A percentile compares a stretch with the other conserved stretches of the same genome.
phyloP scores from a whole-genome alignment of 257 asterid genomes.

The Salvia splendens region DNA sequence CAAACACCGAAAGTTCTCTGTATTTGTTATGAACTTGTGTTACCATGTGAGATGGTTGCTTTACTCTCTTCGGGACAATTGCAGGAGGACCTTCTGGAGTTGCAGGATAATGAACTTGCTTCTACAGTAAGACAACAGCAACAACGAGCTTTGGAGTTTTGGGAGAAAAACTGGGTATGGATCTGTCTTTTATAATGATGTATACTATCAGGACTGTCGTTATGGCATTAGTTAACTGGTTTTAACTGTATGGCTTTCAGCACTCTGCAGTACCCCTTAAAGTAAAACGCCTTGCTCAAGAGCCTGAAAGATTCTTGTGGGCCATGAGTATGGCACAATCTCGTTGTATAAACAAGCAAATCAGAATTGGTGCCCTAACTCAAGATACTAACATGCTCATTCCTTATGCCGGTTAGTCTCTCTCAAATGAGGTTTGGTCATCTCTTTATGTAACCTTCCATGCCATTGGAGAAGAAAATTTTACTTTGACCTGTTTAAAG shows the following conservation, averaged over 20 bases:
- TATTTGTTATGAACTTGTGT: slow-evolving; percentile 17
- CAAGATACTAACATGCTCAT: slow-evolving; percentile 87
- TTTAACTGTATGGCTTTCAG: slow-evolving; percentile 45
- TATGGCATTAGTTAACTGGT: slow-evolving; percentile 24
- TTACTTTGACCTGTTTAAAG: slow-evolving; percentile 12
- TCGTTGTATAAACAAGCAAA: slow-evolving; percentile 71
- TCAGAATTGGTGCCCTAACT: slow-evolving; percentile 82
- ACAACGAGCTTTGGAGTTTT: slow-evolving; percentile 75
- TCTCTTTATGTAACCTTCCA: slow-evolving; percentile 5
- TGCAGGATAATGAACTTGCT: slow-evolving; percentile 93
- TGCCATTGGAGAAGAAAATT: not conserved
- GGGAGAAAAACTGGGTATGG: slow-evolving; percentile 95
- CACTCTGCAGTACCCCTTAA: slow-evolving; percentile 93
- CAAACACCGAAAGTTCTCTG: not conserved
- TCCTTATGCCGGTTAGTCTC: slow-evolving; percentile 95
- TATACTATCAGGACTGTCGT: slow-evolving; percentile 21
- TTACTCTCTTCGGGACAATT: slow-evolving; percentile 31
- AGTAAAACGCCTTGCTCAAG: slow-evolving; percentile 84
- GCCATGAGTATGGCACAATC: slow-evolving; percentile 90
- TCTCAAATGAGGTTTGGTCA: not conserved
- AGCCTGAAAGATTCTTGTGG: slow-evolving; percentile 94
- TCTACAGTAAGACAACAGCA: slow-evolving; percentile 66
- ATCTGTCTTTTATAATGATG: slow-evolving; percentile 26
- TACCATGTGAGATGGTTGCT: slow-evolving; percentile 28
- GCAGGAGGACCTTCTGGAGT: slow-evolving; percentile 90